Base-by-base conservation (phyloP, 192 early-diverging fungal genomes). In the Coemansia sp. region DNA sequence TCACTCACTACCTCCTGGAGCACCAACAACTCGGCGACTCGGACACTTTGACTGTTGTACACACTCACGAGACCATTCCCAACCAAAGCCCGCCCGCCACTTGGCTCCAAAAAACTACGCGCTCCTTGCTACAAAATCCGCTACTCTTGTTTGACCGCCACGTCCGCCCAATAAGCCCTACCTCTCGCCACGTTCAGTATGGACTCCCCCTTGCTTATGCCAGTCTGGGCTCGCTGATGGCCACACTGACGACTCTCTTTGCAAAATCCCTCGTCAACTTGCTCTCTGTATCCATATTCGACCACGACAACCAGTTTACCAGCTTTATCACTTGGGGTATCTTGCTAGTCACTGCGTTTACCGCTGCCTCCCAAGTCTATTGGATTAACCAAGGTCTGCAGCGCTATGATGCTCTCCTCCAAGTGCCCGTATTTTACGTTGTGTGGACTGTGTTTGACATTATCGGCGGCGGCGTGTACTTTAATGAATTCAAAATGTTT, bases 361-460 rank as follows among this genome's bases (percentile, higher is more conserved):
- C 90, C 13, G 92, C 90, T 2, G 83, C 90, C 0, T 85, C 85
- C 3, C 91, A 93, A 75, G 86, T 93, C 25, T 92, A 91, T 69
- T 93, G 91, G 90, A 90, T 93, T 41, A 93, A 90, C 70, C 90
- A 90, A 84, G 92, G 92, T 0, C 66, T 93, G 10, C 84, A 85
- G 52, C 81, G 90, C 36, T 93, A 93, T 69, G 92, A 93, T 59
- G 92, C 92, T 0, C 57, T 93, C 58, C 79, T 93, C 5, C 92
- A 93, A 61, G 89, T 93, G 25, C 92, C 92, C 0, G 88, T 92
- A 23, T 93, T 90, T 74, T 92, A 88, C 58, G 87, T 88, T 33
- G 88, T 92, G 47, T 93, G 92, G 90, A 91, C 89, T 3, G 66
- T 92, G 34, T 85, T 93, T 70, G 92, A 93, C 70, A 90, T 93